Percentiles rank a stretch among this genome's conserved stretches.
Evolutionary conservation across 345 rosid species (phyloP).

Genomic region (Hibiscus trionum): DNA sequence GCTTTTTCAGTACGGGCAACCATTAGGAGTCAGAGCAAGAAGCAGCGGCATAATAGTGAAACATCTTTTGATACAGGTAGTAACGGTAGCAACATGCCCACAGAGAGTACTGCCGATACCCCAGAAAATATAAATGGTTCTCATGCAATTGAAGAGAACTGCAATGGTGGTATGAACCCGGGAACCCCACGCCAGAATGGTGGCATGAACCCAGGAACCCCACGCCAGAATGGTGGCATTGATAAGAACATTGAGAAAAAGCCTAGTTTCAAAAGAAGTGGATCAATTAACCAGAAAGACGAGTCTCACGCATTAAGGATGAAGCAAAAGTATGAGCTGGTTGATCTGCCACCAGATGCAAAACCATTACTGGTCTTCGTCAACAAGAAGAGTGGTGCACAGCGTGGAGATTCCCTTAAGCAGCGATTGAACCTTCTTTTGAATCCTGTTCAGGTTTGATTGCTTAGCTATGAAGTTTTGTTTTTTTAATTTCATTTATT

Average conservation of each 20-base stretch:
- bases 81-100: conserved; percentile 45
- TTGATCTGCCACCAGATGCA: conserved; percentile 68
- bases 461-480: neutral
- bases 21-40: no score
- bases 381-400: conserved; percentile 88
- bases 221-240: conserved; percentile 29
- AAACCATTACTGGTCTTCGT: conserved; percentile 80
- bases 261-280: conserved; percentile 51
- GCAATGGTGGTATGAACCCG: conserved; percentile 31
- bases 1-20: no score
- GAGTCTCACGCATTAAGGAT: no score
- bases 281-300: conserved; percentile 63
- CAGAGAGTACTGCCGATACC: conserved; percentile 52
- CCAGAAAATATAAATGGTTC: conserved; percentile 8
- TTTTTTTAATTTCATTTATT: neutral
- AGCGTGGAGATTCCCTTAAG: conserved; percentile 40
- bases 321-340: conserved; percentile 35
- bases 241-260: conserved; percentile 45
- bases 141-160: conserved; percentile 39
- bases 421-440: no score
- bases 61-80: conserved; percentile 46
- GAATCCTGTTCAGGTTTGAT: conserved; percentile 64
- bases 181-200: conserved; percentile 29
- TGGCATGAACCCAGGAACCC: conserved; percentile 22
- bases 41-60: conserved; percentile 61